Evolutionary conservation across 2,329 filamentous ascomycete genomes (phyloP), one percentile per base, ranked within the genome.

Genomic region (Pyricularia sp.): DNA sequence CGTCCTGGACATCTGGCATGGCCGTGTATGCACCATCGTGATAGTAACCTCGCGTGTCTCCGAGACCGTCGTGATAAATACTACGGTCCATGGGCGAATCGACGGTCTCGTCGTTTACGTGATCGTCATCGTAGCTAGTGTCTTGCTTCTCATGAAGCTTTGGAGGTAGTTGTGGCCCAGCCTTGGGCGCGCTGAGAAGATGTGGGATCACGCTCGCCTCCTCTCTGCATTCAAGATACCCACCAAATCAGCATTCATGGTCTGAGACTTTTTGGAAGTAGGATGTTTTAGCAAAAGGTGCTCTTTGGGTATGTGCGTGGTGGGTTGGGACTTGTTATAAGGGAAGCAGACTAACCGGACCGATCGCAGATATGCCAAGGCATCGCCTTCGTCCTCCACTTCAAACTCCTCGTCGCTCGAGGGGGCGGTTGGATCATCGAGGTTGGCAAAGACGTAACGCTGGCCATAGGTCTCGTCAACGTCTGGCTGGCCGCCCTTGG

Each of bases 11-110:
- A 14, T 83, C 79, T 0, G 86, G 84, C 2, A 84, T 82, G 4
- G 89, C 91, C 28, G 90, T 87, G 76, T 93, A 97, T 55, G 92
- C 91, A 66, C 93, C 93, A 73, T 97, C 92, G 20, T 88, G 81
- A 76, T 92, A 95, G 75, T 87, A 89, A 12, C 90, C 91, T 69
- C 85, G 79, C 26, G 82, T 80, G 73, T 90, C 86, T 68, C 84
- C 83, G 25, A 78, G 71, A 6, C 82, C 82, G 69, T 81, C 76
- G 10, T 81, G 74, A 73, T 88, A 88, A 61, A 85, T 81, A 36
- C 75, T 76, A 67, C 78, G 77, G 70, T 84, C 81, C 3, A 77
- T 68, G 3, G 71, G 71, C 30, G 75, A 72, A n/a, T 77, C 74
- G 66, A 79, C 74, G 28, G 75, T 74, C 25, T 74, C 74, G n/a